Evolutionary conservation across 495 filamentous ascomycete species (phyloP), one percentile per base, ranked within the genome.

Genomic region (Penicillium goetzii): DNA sequence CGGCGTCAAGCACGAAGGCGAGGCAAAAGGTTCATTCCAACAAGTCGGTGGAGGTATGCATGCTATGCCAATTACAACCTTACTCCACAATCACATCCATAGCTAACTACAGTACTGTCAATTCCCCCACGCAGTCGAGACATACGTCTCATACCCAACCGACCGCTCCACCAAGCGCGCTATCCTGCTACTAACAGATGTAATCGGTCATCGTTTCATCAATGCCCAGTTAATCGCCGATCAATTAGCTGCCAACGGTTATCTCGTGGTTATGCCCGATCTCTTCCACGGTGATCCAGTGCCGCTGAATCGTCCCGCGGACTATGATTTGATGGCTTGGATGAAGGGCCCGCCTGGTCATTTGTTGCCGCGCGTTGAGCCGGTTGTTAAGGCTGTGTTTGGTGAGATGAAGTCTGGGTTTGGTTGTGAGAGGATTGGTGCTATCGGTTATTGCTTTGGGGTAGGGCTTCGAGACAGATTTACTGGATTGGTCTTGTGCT

Each of bases 371-470:
- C 71, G 68, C 7, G 86, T 92, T 4, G 86, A 90, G 55, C 84
- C 85, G 3, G 83, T 90, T 59, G 75, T 92, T 50, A 76, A 82
- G 21, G 72, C 76, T 2, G 72, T 83, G 17, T 72, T 91, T 56
- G 77, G 76, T 19, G 83, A 84, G 65, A 76, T 90, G 71, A 81
- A 80, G 60, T 72, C 62, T 3, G 70, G 69, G 23, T 69, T 86
- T 12, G 84, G 86, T 73, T 63, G 82, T 47, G 85, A 86, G 74
- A 85, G 83, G 66, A 73, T 94, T 43, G 91, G 88, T 1, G 84
- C 80, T 41, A 81, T 89, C 2, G 91, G 91, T 10, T 93, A 93
- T 79, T 94, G 91, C 78, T 94, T 92, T 69, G 91, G 91, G 12
- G 68, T 68, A 64, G 32, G 68, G 3, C 21, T 50, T 23, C 5